phyloP scores from a whole-genome alignment of 148 eudicot genomes.

The Limonium bicolor region DNA sequence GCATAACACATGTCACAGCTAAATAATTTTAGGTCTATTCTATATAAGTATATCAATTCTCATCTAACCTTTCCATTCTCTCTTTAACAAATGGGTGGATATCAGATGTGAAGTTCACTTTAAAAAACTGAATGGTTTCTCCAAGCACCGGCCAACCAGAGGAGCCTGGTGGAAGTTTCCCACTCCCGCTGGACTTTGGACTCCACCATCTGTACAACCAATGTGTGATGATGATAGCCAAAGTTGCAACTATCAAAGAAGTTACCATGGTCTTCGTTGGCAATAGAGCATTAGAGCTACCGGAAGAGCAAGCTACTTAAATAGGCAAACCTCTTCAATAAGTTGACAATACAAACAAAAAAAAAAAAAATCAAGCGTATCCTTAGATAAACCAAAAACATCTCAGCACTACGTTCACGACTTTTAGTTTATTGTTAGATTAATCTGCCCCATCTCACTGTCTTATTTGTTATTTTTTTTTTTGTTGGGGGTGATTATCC shows the following conservation, averaged over 20 bases:
- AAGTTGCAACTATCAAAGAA: constrained; percentile 19
- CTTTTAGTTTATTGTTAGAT: no score
- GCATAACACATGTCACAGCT: not conserved
- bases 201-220: constrained; percentile 65
- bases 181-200: constrained; percentile 68
- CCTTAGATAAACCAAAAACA: no score
- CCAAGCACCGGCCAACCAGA: constrained; percentile 73
- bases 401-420: no score
- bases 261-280: no score
- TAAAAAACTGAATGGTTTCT: constrained; percentile 54
- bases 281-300: constrained; percentile 10
- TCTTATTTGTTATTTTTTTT: constrained; percentile 26
- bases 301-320: constrained; percentile 29
- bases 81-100: constrained; percentile 41
- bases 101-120: constrained; percentile 32
- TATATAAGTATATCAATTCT: not conserved
- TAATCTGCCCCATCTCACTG: no score
- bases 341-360: constrained; percentile 19
- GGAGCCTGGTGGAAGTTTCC: constrained; percentile 62
- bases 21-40: not conserved
- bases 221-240: constrained; percentile 25
- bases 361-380: no score
- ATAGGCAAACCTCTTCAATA: constrained; percentile 31
- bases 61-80: constrained; percentile 67
- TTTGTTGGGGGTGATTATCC: no score